Base-by-base conservation (phyloP, 2,329 filamentous ascomycete species). In the Aaosphaeria pasadenensis region DNA sequence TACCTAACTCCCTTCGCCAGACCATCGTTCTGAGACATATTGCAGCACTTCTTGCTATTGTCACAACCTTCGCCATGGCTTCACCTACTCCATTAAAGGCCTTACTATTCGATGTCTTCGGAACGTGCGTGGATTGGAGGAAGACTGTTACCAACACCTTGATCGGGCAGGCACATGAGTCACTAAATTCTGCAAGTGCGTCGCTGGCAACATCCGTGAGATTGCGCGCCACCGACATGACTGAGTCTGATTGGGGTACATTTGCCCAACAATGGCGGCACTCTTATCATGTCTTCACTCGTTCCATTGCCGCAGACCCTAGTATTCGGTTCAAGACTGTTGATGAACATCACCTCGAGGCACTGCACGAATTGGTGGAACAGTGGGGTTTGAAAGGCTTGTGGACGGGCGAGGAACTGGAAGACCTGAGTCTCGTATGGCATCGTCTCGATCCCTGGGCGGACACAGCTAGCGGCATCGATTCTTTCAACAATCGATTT, bases 111-210 rank as follows among this genome's bases (percentile, higher is more conserved):
- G 87, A 91, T 71, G 81, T 90, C 58, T 91, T 91, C 67, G 88
- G 88, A 39, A 94, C 89, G 1, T 83, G 86, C 53, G 88, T 94
- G 41, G 80, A 92, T 74, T 92, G 88, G 88, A 85, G 88, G 48
- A 75, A 75, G 36, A 82, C 83, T 2, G 82, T 94, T 17, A 81
- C 77, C 11, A 71, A 77, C 6, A 80, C 82, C 46, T 78, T 94
- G 42, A 65, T 71, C 28, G 62, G 74, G 7, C 75, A 77, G 36
- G 78, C 82, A 11, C 66, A 69, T 50, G 57, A 58, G 2, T 72
- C 74, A 2, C 74, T 84, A 41, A 76, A 76, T 31, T 72, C 77
- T 11, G 57, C 73, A 36, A 67, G 71, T 33, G 62, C 67, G 46
- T 71, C 73, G 11, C 64, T 85, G 5, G 61, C 81, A 0, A 71